Conservation (phyloP, 2,329 filamentous ascomycete genomes). For the Trichoderma polysporum region DNA sequence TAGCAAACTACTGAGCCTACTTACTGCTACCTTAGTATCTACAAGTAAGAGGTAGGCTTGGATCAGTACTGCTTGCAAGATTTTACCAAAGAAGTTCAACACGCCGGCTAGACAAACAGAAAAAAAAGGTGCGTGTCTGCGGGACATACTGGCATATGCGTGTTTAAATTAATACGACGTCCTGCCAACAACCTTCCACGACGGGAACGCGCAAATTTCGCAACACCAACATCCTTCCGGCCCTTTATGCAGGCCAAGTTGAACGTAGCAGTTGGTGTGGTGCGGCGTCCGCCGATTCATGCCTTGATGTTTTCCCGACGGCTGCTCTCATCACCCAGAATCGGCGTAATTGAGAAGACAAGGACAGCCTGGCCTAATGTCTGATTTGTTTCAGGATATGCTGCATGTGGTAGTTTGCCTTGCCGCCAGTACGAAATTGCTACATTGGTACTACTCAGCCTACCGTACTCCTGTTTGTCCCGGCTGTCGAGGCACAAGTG, state of each 20-base stretch:
- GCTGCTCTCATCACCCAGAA: background rate
- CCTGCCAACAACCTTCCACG: background rate
- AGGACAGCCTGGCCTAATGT: background rate
- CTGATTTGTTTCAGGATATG: background rate
- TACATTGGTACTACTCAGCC: background rate
- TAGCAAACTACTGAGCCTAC: too few relatives aligned
- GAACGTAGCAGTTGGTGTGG: background rate
- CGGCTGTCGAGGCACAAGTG: background rate
- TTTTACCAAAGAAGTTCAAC: background rate
- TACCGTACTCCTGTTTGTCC: background rate
- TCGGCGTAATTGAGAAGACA: background rate
- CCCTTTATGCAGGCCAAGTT: slow-evolving; percentile 7
- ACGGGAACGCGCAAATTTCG: background rate
- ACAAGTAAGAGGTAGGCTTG: too few relatives aligned
- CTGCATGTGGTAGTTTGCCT: background rate
- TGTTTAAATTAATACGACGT: slow-evolving; percentile 2
- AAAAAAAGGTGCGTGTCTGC: background rate
- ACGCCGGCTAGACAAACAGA: background rate
- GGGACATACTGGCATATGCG: slow-evolving; percentile 6
- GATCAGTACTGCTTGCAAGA: background rate
- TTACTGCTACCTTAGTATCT: background rate
- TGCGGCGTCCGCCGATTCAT: background rate
- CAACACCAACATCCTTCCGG: background rate
- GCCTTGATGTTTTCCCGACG: slow-evolving; percentile 10
- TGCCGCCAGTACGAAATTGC: background rate